These are phyloP conservation scores for Ogataea methylovora DNA, from an alignment of 805 yeast species.

Conservation along the genomic window DNA sequence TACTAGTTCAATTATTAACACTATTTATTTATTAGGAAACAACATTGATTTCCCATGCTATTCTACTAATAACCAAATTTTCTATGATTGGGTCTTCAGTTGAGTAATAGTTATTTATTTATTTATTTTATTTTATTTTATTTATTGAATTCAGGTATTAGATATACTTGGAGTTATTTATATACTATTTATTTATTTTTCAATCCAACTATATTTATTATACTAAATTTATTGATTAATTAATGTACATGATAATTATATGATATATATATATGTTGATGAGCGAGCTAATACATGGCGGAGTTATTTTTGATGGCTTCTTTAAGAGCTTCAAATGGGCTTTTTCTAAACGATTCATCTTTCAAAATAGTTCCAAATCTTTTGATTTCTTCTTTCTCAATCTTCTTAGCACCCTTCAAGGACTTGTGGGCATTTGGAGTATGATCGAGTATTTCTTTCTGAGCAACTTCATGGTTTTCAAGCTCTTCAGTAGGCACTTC, in stretches of 20 bases:
- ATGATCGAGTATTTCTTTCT: slow-evolving; percentile 27
- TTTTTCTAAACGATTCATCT: slow-evolving; percentile 44
- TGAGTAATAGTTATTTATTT: no score
- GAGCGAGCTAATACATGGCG: slow-evolving; percentile 8
- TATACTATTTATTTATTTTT: background rate
- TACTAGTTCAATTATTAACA: slow-evolving; percentile 12
- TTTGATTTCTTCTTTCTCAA: slow-evolving; percentile 50
- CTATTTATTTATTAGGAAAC: background rate
- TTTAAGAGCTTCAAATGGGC: slow-evolving; percentile 61
- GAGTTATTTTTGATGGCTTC: slow-evolving; percentile 39
- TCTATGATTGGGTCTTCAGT: no score
- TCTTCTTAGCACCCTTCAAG: slow-evolving; percentile 38
- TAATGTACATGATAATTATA: no score
- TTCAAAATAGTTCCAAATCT: slow-evolving; percentile 53
- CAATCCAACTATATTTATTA: no score
- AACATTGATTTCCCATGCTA: background rate
- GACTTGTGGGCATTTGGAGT: slow-evolving; percentile 25
- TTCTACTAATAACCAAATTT: no score
- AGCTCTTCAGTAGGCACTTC: slow-evolving; percentile 12
- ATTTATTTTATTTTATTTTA: no score
- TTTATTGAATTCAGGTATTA: no score
- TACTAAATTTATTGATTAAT: no score
- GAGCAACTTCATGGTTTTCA: slow-evolving; percentile 16
- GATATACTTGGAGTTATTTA: no score
- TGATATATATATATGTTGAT: no score